These are phyloP conservation scores for Cyclotella choctawhatcheeana DNA, from an alignment of 108 stramenopile species.

Conservation along the genomic window DNA sequence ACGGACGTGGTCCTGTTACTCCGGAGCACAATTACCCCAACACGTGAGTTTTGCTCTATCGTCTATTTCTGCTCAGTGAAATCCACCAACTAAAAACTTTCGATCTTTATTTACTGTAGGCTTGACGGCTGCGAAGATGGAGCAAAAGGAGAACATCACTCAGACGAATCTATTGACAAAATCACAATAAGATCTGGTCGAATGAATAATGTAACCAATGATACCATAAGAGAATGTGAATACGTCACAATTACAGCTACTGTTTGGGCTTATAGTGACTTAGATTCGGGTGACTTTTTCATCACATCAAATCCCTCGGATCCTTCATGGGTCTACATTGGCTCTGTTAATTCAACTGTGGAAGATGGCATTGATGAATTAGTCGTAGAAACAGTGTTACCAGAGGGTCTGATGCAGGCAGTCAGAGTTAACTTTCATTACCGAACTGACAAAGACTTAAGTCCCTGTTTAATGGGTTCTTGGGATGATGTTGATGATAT, in stretches of 20 bases:
- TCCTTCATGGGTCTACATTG: conserved; percentile 5
- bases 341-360: background rate
- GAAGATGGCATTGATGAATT: background rate
- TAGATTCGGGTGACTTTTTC: conserved; percentile 1
- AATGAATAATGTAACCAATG: background rate
- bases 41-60: background rate
- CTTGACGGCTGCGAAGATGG: conserved; percentile 1
- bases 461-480: background rate
- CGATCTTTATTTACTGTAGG: background rate
- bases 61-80: too few relatives aligned
- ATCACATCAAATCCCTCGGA: conserved; percentile 2
- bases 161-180: conserved; percentile 1
- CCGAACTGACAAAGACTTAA: background rate
- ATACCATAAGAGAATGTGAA: background rate
- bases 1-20: background rate
- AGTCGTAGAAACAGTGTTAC: background rate
- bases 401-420: background rate
- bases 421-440: conserved; percentile 7
- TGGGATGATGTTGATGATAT: conserved; percentile 16
- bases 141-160: background rate
- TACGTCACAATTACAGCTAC: conserved; percentile 5
- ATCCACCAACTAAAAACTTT: background rate
- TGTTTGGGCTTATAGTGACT: conserved; percentile 1
- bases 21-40: background rate
- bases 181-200: conserved; percentile 2